A percentile compares a stretch with the other conserved stretches of the same genome.
phyloP scores from a whole-genome alignment of 495 filamentous ascomycete species.

The Aspergillus incahuasiensis region DNA sequence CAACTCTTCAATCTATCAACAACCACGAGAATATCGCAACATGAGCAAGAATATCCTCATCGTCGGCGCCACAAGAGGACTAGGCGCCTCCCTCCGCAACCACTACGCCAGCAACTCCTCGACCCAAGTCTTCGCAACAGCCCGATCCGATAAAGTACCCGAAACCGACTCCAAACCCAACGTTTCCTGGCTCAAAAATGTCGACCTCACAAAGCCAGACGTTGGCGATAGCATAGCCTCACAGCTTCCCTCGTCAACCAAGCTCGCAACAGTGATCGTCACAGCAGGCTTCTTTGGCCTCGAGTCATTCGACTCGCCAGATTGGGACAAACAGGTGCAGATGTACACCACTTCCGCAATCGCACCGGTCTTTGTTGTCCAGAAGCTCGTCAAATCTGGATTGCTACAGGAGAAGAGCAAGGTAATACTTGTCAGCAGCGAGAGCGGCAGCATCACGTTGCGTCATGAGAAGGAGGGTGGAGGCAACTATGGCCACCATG shows the following conservation, averaged over 20 bases:
- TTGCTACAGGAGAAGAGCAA: constrained; percentile 51
- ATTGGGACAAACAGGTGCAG: constrained; percentile 59
- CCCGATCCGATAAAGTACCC: constrained; percentile 40
- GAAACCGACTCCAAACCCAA: constrained; percentile 27
- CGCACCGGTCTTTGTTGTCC: constrained; percentile 61
- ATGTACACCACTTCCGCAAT: constrained; percentile 71
- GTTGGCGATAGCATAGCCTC: constrained; percentile 49
- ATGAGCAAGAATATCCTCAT: constrained; percentile 50
- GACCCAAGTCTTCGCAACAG: constrained; percentile 55
- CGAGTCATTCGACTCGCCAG: constrained; percentile 57
- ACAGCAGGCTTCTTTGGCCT: constrained; percentile 64
- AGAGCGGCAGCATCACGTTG: constrained; percentile 64
- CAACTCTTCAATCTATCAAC: background rate
- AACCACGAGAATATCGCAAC: background rate
- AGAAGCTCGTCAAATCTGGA: constrained; percentile 51
- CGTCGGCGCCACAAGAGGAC: constrained; percentile 61
- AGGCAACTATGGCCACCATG: constrained; percentile 71
- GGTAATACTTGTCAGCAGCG: constrained; percentile 61
- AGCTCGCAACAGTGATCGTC: constrained; percentile 57
- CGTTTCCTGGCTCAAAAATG: constrained; percentile 46
- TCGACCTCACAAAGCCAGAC: constrained; percentile 52
- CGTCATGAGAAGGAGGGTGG: constrained; percentile 64
- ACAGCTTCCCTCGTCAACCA: constrained; percentile 37
- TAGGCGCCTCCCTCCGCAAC: constrained; percentile 57
- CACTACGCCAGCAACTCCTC: constrained; percentile 49